Evolutionary conservation across 2,329 filamentous ascomycete genomes (phyloP).

Genomic region (Esteya vermicola): DNA sequence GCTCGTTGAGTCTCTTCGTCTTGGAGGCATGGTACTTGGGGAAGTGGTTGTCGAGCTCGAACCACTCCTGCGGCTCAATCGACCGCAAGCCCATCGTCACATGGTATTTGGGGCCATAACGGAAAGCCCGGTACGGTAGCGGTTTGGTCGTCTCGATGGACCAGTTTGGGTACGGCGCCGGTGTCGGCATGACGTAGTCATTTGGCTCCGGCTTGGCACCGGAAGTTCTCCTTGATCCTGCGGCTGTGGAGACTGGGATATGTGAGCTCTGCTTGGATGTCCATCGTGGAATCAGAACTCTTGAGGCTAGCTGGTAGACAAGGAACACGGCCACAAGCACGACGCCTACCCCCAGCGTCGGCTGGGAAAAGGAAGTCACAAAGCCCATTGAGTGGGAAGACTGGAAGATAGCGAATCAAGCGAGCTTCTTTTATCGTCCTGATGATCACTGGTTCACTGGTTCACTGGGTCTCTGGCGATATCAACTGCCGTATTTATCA

Average conservation of each 20-base stretch:
- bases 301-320: neutral
- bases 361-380: neutral
- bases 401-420: no score
- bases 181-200: conserved; percentile 43
- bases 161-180: conserved; percentile 53
- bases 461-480: no score
- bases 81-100: conserved; percentile 65
- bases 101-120: conserved; percentile 62
- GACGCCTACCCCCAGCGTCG: neutral
- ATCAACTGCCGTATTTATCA: no score
- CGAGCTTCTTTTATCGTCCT: neutral
- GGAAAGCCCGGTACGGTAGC: conserved; percentile 65
- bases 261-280: no score
- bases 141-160: conserved; percentile 54
- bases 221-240: no score
- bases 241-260: no score
- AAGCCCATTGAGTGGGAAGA: neutral
- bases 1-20: conserved; percentile 48
- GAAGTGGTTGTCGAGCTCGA: conserved; percentile 73
- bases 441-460: no score
- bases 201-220: conserved; percentile 13
- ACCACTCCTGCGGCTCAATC: conserved; percentile 61
- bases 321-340: neutral
- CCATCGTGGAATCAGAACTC: neutral
- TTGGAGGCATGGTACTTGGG: conserved; percentile 61